A percentile compares a stretch with the other conserved stretches of the same genome.
Conservation (phyloP, 306 rosid species). For the Glycine latifolia region DNA sequence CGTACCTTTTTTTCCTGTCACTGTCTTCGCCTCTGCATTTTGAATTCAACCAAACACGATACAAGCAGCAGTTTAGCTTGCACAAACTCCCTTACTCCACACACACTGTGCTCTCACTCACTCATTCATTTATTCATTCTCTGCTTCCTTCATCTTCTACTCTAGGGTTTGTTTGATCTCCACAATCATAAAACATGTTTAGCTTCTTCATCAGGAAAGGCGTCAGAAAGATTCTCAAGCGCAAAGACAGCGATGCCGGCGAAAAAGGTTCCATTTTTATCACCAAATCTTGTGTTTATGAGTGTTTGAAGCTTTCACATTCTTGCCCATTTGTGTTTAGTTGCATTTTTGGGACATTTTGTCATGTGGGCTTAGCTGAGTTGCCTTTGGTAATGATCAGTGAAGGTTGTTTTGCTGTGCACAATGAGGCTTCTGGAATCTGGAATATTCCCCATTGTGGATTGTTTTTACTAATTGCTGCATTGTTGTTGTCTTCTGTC, state of each 20-base stretch:
- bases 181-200: slow-evolving; percentile 56
- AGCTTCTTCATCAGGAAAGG: slow-evolving; percentile 72
- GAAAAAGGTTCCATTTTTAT: slow-evolving; percentile 62
- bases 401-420: slow-evolving; percentile 20
- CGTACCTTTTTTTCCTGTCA: not conserved
- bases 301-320: slow-evolving; percentile 29
- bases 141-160: not conserved
- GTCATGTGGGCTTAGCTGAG: slow-evolving; percentile 9
- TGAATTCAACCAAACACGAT: slow-evolving; percentile 40
- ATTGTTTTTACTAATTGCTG: not conserved
- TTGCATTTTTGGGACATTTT: slow-evolving; percentile 44
- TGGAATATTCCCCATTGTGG: not conserved
- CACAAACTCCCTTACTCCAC: not conserved
- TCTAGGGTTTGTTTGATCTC: slow-evolving; percentile 42
- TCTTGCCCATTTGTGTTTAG: slow-evolving; percentile 12
- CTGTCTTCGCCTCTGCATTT: slow-evolving; percentile 7
- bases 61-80: not conserved
- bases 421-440: slow-evolving; percentile 26
- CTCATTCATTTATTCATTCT: not conserved
- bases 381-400: slow-evolving; percentile 12
- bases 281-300: not conserved
- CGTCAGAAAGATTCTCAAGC: slow-evolving; percentile 88
- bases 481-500: not conserved
- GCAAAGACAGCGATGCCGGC: slow-evolving; percentile 97
- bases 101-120: not conserved